Base-by-base conservation (phyloP, 257 asterid genomes). In the Lycium barbarum region DNA sequence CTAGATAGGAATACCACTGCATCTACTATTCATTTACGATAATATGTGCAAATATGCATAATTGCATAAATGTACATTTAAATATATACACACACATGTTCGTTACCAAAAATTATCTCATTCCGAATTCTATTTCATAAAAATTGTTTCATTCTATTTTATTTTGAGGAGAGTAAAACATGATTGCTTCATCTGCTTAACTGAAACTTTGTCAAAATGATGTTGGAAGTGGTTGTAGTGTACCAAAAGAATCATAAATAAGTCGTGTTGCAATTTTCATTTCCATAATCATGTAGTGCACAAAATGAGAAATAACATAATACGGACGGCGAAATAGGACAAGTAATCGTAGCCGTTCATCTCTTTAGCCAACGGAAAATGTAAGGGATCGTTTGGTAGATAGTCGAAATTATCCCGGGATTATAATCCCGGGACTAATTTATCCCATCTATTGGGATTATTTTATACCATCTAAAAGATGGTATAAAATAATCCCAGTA, bases 171-270 rank as follows among this genome's bases (percentile, higher is more conserved):
- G 47, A 26, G 47, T 66, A 66, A 66, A 66, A 13, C 47, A 66
- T 66, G 74, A 66, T 38, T 6, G 6, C 6, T 5, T 58, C 11
- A 57, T 57, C 1, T 51, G 55, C 26, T 58, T 7, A 58, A 7
- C 22, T 7, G 18, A 40, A 17, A 40, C 20, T 17, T 70, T 70
- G 53, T 70, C 79, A 43, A 72, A 43, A 43, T 72, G 80, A 72
- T 72, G 80, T 40, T 38, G 80, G 57, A 43, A 51, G 80, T 72
- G 26, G 80, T 72, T 43, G 80, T 8, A 72, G 1, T 26, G 33
- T 40, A 40, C 43, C 5, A 2, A 2, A 72, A 43, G 10, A 57
- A 72, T 72, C 9, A 72, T 72, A 26, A n/a, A 63, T 17, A 70
- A 70, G 2, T 66, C 10, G 47, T 33, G n/a, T 14, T 17, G 1